These are phyloP conservation scores for Botrytis pseudocinerea DNA, from an alignment of 2,329 filamentous ascomycete species.

Conservation along the genomic window DNA sequence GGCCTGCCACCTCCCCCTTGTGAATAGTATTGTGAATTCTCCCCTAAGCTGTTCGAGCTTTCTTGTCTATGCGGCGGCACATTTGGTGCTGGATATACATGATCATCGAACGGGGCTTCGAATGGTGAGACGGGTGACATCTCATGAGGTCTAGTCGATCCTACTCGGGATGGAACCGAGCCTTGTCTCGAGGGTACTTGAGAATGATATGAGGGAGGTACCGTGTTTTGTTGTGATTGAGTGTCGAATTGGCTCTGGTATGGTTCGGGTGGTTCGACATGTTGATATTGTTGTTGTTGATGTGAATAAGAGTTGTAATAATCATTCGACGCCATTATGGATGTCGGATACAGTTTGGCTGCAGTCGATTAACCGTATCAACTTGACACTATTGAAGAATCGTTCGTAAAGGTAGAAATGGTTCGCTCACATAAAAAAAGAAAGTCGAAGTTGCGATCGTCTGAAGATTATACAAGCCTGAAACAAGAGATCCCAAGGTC, in stretches of 20 bases:
- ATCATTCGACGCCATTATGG: slow-evolving; percentile 38
- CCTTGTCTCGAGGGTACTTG: slow-evolving; percentile 31
- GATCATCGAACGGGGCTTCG: slow-evolving; percentile 67
- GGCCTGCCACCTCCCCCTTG: slow-evolving; percentile 45
- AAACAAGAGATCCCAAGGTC: slow-evolving; percentile 21
- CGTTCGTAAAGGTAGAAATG: background rate
- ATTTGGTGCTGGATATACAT: slow-evolving; percentile 56
- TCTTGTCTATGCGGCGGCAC: slow-evolving; percentile 30
- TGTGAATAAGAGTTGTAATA: slow-evolving; percentile 36
- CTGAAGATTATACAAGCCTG: slow-evolving; percentile 15
- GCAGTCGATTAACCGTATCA: background rate
- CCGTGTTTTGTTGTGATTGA: slow-evolving; percentile 24
- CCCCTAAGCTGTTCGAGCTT: slow-evolving; percentile 45
- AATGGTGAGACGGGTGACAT: slow-evolving; percentile 54
- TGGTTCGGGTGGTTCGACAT: slow-evolving; percentile 23
- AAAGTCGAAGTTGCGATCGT: slow-evolving; percentile 16
- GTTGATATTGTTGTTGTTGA: slow-evolving; percentile 27
- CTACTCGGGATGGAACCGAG: slow-evolving; percentile 24
- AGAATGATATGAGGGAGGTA: slow-evolving; percentile 35
- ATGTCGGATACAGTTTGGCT: background rate
- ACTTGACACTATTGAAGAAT: background rate
- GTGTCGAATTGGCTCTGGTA: slow-evolving; percentile 30
- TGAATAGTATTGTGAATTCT: slow-evolving; percentile 61
- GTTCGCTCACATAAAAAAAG: background rate
- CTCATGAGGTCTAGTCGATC: slow-evolving; percentile 22